A percentile compares a stretch with the other conserved stretches of the same genome.
phyloP scores from a whole-genome alignment of 163 green algal species.

The Scenedesmus sp. region DNA sequence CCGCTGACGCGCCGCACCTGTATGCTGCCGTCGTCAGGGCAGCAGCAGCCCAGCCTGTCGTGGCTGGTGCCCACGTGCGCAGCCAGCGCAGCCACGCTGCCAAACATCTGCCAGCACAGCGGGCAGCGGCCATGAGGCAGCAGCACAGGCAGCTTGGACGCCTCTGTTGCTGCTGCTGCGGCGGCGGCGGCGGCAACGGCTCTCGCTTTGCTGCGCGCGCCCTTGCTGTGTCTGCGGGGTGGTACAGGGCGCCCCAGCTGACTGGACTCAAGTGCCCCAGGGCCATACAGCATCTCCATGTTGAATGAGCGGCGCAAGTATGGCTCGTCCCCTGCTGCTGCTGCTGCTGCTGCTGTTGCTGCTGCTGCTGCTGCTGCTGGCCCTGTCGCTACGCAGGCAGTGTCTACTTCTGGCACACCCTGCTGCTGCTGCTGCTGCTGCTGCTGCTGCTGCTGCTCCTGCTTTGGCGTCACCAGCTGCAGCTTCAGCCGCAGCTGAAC shows the following conservation, averaged over 20 bases:
- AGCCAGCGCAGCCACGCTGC: slow-evolving; percentile 8
- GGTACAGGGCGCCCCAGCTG: neutral
- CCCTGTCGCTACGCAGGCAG: neutral
- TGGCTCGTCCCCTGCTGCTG: neutral
- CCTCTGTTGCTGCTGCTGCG: neutral
- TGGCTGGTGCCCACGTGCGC: neutral
- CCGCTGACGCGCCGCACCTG: neutral
- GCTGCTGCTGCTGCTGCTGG: slow-evolving; percentile 17
- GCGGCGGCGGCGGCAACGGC: neutral
- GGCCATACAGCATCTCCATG: neutral
- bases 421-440: slow-evolving; percentile 37
- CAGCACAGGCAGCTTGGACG: neutral
- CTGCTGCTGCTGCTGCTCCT: slow-evolving; percentile 28
- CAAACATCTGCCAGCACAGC: neutral
- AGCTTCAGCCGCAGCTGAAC: neutral
- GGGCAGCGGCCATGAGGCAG: neutral
- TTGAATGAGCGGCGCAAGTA: neutral
- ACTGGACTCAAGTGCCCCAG: neutral
- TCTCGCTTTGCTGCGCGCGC: neutral
- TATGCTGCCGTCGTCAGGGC: neutral
- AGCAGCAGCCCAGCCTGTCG: slow-evolving; percentile 11
- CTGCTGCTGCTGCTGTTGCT: slow-evolving; percentile 1
- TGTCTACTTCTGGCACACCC: too few species aligned
- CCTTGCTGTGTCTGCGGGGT: neutral
- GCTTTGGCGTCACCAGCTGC: neutral